Conservation (phyloP, 257 asterid genomes). For the Paulownia fortunei region DNA sequence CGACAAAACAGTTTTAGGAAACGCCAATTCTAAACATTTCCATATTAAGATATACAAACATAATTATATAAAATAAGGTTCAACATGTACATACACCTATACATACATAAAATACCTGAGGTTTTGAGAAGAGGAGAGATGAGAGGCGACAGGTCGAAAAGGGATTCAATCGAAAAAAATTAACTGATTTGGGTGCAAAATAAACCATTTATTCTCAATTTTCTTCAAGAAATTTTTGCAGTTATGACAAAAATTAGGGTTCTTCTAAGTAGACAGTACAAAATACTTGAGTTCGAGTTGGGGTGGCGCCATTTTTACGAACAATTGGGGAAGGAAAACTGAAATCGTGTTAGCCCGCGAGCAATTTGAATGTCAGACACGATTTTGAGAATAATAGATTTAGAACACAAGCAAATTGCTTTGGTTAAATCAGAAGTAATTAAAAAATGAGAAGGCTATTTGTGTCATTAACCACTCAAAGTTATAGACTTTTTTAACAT, state of each 20-base stretch:
- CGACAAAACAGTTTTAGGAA: not conserved
- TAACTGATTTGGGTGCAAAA: constrained; percentile 43
- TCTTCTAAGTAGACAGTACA: not conserved
- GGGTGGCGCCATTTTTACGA: constrained; percentile 46
- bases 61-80: not conserved
- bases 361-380: too few species aligned
- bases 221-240: not conserved
- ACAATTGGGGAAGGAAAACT: not conserved
- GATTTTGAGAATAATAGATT: too few species aligned
- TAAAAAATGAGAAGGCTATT: too few species aligned
- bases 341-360: not conserved
- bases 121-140: constrained; percentile 33
- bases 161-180: constrained; percentile 33
- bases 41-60: too few species aligned
- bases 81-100: not conserved
- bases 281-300: not conserved
- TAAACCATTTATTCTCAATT: constrained; percentile 36
- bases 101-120: constrained; percentile 43
- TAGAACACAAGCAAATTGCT: too few species aligned
- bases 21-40: not conserved
- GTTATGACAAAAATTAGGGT: constrained; percentile 40
- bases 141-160: constrained; percentile 38
- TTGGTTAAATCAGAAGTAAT: too few species aligned
- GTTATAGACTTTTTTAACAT: too few species aligned
- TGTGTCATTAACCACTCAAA: too few species aligned